Conservation (phyloP, 2,329 filamentous ascomycete genomes). For the Diaporthe caulivora region DNA sequence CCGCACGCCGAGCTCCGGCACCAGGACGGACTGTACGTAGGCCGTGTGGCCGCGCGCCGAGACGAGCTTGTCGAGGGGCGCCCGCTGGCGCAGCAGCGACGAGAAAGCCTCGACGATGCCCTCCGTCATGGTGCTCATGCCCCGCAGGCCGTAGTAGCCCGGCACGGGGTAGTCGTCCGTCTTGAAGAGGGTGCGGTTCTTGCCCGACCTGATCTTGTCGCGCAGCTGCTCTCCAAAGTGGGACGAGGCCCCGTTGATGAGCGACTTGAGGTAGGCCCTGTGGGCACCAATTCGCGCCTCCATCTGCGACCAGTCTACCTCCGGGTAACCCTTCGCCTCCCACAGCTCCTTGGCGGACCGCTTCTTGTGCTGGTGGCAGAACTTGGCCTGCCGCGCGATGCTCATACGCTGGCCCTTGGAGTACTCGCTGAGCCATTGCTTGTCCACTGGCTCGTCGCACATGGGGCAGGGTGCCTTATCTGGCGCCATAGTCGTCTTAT, state of each 20-base stretch:
- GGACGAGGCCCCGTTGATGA: constrained; percentile 72
- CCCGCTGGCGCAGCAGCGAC: constrained; percentile 69
- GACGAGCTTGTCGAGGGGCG: constrained; percentile 74
- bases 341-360: constrained; percentile 63
- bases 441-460: constrained; percentile 72
- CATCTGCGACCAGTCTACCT: constrained; percentile 76
- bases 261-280: constrained; percentile 64
- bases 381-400: constrained; percentile 69
- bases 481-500: not conserved
- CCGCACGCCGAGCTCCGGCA: constrained; percentile 75
- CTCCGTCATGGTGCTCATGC: constrained; percentile 79
- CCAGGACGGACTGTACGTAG: constrained; percentile 81
- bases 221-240: constrained; percentile 71
- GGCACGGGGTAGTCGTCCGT: constrained; percentile 72
- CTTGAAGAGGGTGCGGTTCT: constrained; percentile 70
- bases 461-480: constrained; percentile 70
- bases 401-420: constrained; percentile 62
- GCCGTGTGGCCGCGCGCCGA: constrained; percentile 74
- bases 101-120: constrained; percentile 73
- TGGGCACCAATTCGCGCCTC: constrained; percentile 69
- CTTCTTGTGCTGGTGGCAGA: constrained; percentile 74
- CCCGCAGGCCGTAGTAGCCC: constrained; percentile 87
- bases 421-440: constrained; percentile 65
- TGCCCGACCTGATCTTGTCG: constrained; percentile 66
- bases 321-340: constrained; percentile 72